Evolutionary conservation across 306 rosid genomes (phyloP).

Genomic region (Cicer yamashitae): DNA sequence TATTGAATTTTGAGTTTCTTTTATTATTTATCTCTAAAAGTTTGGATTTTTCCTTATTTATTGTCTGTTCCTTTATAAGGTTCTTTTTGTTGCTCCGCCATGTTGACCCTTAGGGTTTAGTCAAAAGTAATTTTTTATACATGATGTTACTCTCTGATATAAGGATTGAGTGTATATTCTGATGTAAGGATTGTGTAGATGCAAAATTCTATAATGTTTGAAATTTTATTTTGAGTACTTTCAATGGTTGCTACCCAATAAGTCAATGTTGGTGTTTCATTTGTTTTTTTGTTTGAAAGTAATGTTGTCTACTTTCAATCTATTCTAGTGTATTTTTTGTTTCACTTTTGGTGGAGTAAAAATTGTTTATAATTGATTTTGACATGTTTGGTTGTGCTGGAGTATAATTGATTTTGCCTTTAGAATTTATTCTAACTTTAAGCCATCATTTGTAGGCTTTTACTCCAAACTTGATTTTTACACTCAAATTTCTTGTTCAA

Average conservation of each 20-base stretch:
- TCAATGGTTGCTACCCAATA: neutral
- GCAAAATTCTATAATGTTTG: neutral
- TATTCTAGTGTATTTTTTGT: neutral
- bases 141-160: neutral
- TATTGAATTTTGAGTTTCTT: neutral
- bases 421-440: neutral
- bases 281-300: neutral
- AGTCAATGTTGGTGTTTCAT: neutral
- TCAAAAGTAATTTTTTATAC: too few relatives aligned
- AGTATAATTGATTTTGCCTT: neutral
- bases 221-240: neutral
- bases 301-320: constrained; percentile 22
- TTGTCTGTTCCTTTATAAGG: too few relatives aligned
- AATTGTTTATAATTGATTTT: neutral
- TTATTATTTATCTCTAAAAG: neutral
- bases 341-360: neutral
- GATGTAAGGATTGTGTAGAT: constrained; percentile 2
- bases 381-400: neutral
- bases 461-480: neutral
- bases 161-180: neutral
- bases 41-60: neutral
- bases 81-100: neutral
- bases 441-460: neutral
- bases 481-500: neutral
- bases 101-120: constrained; percentile 11